Base-by-base conservation (phyloP, 2,329 filamentous ascomycete genomes). In the Colletotrichum horii region DNA sequence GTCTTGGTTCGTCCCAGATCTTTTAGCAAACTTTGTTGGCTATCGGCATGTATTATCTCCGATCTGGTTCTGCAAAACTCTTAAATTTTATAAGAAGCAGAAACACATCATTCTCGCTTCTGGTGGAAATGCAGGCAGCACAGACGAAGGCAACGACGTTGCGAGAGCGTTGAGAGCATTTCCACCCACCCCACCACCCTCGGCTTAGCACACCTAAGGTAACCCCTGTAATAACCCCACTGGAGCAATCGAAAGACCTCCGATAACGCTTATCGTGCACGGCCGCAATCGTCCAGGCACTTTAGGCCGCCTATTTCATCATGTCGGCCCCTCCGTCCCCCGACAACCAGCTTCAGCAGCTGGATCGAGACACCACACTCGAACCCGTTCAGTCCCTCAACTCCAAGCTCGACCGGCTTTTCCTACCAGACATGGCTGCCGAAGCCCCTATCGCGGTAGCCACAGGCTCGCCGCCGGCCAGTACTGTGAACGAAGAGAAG, bases 401-500 rank as follows among this genome's bases (percentile, higher is more conserved):
- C 38, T 65, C 56, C 55, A 58, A 16, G 24, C 19, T 48, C 16
- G 34, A 48, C 34, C 55, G 26, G 34, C 43, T 58, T 30, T 7
- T 14, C 7, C 34, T 9, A 11, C 19, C n/a, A 30, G 55, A 19
- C 12, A 76, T 76, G 74, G 60, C 71, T 55, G 71, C 74, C 15
- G 52, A 75, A 62, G 52, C 32, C 26, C 2, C 60, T 16, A 26
- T 9, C 14, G 16, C 60, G 28, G 32, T 32, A 66, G 71, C 66
- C 15, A 43, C 60, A 19, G 62, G 30, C 26, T 58, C 15, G 64
- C 9, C 24, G 6, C 19, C 38, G 19, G 32, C 34, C 16, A 26
- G 67, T 16, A 64, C 11, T 14, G 65, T 77, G 8, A 58, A 77
- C 30, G 76, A 77, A 30, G 55, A 28, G n/a, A 77, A 77, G 34